Conservation (phyloP, 169 alveolate genomes). For the Perkinsus marinus region DNA sequence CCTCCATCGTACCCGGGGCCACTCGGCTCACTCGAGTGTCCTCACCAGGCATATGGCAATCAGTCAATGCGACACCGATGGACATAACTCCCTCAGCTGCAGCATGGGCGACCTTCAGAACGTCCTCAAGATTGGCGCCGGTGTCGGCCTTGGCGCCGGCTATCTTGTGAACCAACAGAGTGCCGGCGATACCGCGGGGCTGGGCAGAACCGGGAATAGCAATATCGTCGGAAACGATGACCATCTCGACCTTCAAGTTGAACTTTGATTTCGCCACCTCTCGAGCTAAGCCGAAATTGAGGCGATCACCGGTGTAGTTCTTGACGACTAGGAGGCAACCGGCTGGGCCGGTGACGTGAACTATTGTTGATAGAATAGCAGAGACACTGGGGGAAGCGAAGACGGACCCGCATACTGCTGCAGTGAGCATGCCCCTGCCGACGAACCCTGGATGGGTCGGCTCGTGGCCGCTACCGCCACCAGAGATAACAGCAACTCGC, state of each 20-base stretch:
- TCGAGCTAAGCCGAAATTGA: constrained; percentile 45
- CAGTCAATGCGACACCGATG: constrained; percentile 4
- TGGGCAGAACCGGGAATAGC: constrained; percentile 12
- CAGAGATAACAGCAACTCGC: constrained; percentile 37
- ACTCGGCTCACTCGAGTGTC: not conserved
- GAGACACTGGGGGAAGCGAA: constrained; percentile 42
- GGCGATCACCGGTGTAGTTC: constrained; percentile 50
- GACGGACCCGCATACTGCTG: constrained; percentile 47
- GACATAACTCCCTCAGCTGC: not conserved
- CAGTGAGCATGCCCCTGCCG: constrained; percentile 34
- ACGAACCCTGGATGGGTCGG: constrained; percentile 54
- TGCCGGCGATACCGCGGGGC: constrained; percentile 35
- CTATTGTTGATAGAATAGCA: constrained; percentile 23
- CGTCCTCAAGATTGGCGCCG: not conserved
- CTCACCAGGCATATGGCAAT: not conserved
- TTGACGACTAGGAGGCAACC: constrained; percentile 41
- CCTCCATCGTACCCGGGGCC: not conserved
- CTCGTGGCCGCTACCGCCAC: constrained; percentile 57
- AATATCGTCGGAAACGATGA: constrained; percentile 40
- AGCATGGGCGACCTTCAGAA: not conserved
- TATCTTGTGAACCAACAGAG: constrained; percentile 38
- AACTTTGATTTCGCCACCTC: constrained; percentile 23
- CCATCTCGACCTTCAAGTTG: constrained; percentile 32
- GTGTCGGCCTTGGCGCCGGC: constrained; percentile 34
- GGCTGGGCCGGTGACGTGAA: constrained; percentile 5